These are phyloP conservation scores for Thuidium tamariscinum DNA, from an alignment of 225 moss, liverwort and hornwort genomes.

Conservation along the genomic window DNA sequence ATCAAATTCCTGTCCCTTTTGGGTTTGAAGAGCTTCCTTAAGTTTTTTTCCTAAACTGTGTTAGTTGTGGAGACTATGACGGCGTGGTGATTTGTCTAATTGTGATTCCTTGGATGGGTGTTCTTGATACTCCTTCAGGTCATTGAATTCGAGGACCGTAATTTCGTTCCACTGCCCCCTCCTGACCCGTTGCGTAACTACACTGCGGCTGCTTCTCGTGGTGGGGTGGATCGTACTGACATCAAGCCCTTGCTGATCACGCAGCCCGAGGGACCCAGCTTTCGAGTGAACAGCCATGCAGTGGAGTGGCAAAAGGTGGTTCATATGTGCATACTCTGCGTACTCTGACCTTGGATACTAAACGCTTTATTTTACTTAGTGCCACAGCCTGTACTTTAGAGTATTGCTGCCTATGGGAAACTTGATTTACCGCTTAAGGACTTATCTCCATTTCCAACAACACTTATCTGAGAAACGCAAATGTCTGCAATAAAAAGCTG, in stretches of 20 bases:
- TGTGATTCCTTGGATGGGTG: neutral
- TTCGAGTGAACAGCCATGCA: conserved; percentile 83
- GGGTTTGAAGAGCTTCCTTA: too few species aligned
- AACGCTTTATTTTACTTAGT: neutral
- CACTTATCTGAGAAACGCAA: neutral
- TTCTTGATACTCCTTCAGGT: conserved; percentile 3
- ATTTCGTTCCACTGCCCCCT: conserved; percentile 79
- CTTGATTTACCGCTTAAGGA: too few species aligned
- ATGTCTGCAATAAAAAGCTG: neutral
- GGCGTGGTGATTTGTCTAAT: neutral
- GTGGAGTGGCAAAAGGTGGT: conserved; percentile 98
- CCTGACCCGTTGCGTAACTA: conserved; percentile 97
- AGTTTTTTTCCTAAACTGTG: neutral
- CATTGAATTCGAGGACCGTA: conserved; percentile 77
- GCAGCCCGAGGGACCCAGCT: conserved; percentile 96
- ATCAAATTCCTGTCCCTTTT: too few species aligned
- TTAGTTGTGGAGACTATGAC: neutral
- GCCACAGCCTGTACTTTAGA: too few species aligned
- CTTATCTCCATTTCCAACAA: neutral
- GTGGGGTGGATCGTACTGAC: conserved; percentile 81
- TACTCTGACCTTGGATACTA: neutral
- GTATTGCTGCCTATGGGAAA: neutral
- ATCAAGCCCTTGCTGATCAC: conserved; percentile 81
- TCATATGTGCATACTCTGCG: neutral
- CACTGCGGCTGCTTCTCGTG: conserved; percentile 74